Evolutionary conservation across 140 eudicot species (phyloP).

Genomic region (Cichorium intybus): DNA sequence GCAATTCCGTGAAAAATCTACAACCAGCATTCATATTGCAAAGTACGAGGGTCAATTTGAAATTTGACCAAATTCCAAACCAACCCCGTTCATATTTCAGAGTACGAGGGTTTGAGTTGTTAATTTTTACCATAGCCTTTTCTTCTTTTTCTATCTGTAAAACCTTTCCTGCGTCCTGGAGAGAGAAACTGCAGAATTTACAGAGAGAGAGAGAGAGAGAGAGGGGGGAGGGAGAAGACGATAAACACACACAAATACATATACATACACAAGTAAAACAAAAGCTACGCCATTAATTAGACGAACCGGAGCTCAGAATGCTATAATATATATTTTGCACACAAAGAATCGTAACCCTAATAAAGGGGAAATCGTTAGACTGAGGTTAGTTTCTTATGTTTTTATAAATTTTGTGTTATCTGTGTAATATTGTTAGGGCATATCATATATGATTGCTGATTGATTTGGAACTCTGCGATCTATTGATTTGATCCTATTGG

Average conservation of each 20-base stretch:
- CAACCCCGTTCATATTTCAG: constrained; percentile 1
- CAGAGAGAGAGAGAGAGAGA: constrained; percentile 15
- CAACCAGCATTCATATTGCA: neutral
- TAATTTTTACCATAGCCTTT: constrained; percentile 1
- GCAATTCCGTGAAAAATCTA: neutral
- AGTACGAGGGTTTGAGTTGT: constrained; percentile 16
- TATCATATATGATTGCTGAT: constrained; percentile 14
- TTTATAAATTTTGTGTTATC: neutral
- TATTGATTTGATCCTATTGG: constrained; percentile 27
- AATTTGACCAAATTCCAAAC: neutral
- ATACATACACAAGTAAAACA: constrained; percentile 20
- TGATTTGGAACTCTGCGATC: constrained; percentile 29
- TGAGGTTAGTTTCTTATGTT: constrained; percentile 30
- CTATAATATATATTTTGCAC: constrained; percentile 1
- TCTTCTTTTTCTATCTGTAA: constrained; percentile 42
- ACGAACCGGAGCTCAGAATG: constrained; percentile 25
- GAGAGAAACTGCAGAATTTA: constrained; percentile 40
- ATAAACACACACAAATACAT: constrained; percentile 22
- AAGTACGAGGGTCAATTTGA: neutral
- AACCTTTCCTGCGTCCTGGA: constrained; percentile 41
- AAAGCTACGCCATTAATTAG: constrained; percentile 20
- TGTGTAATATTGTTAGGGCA: neutral
- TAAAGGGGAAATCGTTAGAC: constrained; percentile 25
- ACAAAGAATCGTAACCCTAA: constrained; percentile 38
- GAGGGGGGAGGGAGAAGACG: constrained; percentile 10